Evolutionary conservation across 306 rosid genomes (phyloP).

Genomic region (Pterocarpus santalinus): DNA sequence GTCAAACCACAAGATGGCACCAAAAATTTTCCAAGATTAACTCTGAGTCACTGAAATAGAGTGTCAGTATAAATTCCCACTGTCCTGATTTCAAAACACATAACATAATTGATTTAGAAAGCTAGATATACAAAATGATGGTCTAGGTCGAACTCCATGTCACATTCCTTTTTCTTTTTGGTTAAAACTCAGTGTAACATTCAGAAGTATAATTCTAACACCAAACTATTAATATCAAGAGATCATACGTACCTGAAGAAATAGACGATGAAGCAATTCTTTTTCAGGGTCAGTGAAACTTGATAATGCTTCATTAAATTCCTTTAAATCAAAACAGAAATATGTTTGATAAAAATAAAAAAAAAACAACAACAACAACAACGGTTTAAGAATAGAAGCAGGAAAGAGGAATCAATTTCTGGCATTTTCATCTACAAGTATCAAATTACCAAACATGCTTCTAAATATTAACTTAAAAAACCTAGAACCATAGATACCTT

Average conservation of each 20-base stretch:
- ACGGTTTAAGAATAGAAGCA: not conserved
- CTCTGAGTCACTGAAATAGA: not conserved
- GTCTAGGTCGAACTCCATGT: not conserved
- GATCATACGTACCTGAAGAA: slow-evolving; percentile 65
- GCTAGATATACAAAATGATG: not conserved
- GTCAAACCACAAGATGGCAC: slow-evolving; percentile 19
- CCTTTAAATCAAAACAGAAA: slow-evolving; percentile 50
- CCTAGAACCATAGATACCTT: not conserved
- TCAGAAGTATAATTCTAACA: slow-evolving; percentile 29
- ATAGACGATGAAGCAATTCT: slow-evolving; percentile 70
- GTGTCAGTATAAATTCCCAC: not conserved
- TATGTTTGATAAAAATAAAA: not conserved
- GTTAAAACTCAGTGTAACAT: slow-evolving; percentile 33
- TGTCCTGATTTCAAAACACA: not conserved
- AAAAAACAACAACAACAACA: not conserved
- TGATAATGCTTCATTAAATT: slow-evolving; percentile 67
- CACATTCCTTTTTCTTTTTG: not conserved
- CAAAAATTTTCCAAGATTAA: slow-evolving; percentile 27
- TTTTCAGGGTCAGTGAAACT: slow-evolving; percentile 64
- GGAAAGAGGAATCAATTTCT: not conserved
- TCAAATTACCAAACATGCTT: not conserved
- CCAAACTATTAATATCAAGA: slow-evolving; percentile 33
- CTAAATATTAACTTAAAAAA: not conserved
- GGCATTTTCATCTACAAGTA: not conserved
- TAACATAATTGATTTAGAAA: slow-evolving; percentile 3